Percentiles rank a stretch among this genome's conserved stretches.
Conservation (phyloP, 352 stramenopile species). For the Pythium folliculosum region DNA sequence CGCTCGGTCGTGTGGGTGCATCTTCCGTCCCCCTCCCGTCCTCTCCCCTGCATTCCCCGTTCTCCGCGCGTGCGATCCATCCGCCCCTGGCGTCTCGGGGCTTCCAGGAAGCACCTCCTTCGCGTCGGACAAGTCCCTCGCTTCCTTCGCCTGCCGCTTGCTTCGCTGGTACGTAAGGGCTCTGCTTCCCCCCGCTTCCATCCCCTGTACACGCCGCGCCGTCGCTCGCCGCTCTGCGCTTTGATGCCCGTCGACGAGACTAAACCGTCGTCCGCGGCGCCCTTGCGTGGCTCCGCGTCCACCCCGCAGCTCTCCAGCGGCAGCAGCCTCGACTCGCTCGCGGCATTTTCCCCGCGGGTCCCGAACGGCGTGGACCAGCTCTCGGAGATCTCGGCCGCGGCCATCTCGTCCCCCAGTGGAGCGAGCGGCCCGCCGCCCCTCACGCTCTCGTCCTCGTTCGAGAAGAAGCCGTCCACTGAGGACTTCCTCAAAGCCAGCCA, state of each 20-base stretch:
- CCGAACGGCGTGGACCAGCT: conserved; percentile 23
- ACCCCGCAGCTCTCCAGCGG: conserved; percentile 18
- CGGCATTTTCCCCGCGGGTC: conserved; percentile 26
- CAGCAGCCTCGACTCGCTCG: conserved; percentile 9
- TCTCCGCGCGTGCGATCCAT: conserved; percentile 2
- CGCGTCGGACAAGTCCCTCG: background rate
- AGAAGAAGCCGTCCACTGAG: conserved; percentile 23
- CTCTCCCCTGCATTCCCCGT: conserved; percentile 1
- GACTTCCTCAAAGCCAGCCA: conserved; percentile 24
- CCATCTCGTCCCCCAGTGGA: conserved; percentile 38
- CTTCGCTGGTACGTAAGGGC: conserved; percentile 13
- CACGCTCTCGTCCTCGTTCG: conserved; percentile 27
- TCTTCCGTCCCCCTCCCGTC: background rate
- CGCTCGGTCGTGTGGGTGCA: background rate
- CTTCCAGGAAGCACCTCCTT: background rate
- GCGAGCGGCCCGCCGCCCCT: conserved; percentile 5
- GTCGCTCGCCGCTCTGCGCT: background rate
- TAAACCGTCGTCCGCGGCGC: conserved; percentile 16
- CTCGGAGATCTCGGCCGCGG: conserved; percentile 17
- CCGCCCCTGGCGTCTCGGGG: background rate
- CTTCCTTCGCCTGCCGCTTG: background rate
- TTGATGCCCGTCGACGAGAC: conserved; percentile 27
- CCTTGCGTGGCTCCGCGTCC: conserved; percentile 28
- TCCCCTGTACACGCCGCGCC: background rate
- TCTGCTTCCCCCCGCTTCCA: background rate